phyloP scores from a whole-genome alignment of 352 stramenopile genomes.

The Globisporangium solare region DNA sequence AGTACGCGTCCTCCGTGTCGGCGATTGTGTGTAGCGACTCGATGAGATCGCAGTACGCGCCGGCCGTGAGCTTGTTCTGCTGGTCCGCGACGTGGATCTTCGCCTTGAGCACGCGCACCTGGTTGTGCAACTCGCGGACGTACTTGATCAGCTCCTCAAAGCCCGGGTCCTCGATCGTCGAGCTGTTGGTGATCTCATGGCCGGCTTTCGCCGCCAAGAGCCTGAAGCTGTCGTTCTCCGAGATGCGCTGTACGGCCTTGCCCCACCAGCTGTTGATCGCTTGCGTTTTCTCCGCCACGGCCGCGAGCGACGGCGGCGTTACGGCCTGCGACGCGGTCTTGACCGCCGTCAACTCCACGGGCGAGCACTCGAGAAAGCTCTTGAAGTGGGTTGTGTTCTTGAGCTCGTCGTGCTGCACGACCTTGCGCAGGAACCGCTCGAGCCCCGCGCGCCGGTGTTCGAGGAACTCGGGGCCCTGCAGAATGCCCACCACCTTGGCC shows the following conservation, averaged over 20 bases:
- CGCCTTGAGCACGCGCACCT: conserved; percentile 58
- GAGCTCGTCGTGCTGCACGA: conserved; percentile 74
- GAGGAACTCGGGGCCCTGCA: conserved; percentile 78
- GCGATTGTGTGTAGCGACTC: conserved; percentile 64
- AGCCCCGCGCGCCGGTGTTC: conserved; percentile 68
- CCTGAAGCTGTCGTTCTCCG: conserved; percentile 74
- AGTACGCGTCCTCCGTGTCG: conserved; percentile 62
- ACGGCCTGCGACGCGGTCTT: conserved; percentile 38
- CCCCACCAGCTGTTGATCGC: conserved; percentile 76
- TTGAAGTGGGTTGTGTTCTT: conserved; percentile 60
- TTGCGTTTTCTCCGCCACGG: conserved; percentile 62
- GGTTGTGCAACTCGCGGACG: conserved; percentile 49
- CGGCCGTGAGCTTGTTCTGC: conserved; percentile 66
- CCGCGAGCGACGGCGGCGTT: conserved; percentile 27
- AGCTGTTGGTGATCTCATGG: conserved; percentile 30
- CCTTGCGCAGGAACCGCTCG: conserved; percentile 78
- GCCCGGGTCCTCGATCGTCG: conserved; percentile 60
- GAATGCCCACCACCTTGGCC: conserved; percentile 68
- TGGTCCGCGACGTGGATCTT: conserved; percentile 55
- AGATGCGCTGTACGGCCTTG: conserved; percentile 77
- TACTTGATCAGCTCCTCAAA: conserved; percentile 69
- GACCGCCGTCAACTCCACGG: conserved; percentile 66
- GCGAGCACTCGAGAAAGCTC: conserved; percentile 71
- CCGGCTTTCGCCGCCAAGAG: conserved; percentile 51
- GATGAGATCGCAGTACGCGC: conserved; percentile 82